A percentile compares a stretch with the other conserved stretches of the same genome.
Conservation (phyloP, 2,329 filamentous ascomycete species). For the Botrytis porri region DNA sequence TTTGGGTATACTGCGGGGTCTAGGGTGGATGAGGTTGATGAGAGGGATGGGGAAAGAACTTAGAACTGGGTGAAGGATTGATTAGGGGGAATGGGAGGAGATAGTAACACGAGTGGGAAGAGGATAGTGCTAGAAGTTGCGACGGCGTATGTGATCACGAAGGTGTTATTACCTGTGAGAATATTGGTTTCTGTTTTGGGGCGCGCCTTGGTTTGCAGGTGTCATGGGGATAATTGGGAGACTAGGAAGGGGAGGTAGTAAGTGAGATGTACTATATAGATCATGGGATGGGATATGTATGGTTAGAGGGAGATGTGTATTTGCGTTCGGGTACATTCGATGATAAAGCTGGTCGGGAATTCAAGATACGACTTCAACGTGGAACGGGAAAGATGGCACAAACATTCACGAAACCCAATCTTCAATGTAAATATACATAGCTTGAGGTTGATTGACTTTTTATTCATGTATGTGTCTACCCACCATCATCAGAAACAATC, state of each 20-base stretch:
- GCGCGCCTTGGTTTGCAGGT: conserved; percentile 87
- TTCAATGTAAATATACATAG: background rate
- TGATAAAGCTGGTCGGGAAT: background rate
- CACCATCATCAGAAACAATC: background rate
- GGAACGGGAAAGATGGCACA: background rate
- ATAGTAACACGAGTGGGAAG: conserved; percentile 36
- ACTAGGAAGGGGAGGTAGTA: conserved; percentile 23
- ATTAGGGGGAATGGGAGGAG: conserved; percentile 29
- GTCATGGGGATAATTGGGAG: conserved; percentile 51
- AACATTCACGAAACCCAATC: background rate
- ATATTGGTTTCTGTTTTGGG: conserved; percentile 79
- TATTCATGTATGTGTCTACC: background rate
- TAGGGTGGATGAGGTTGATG: background rate
- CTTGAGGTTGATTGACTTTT: conserved; percentile 1
- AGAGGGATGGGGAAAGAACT: conserved; percentile 26
- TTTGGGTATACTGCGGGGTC: conserved; percentile 52
- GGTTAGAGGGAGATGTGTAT: background rate
- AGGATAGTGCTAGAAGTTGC: conserved; percentile 64
- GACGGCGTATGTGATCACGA: conserved; percentile 87
- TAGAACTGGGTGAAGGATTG: conserved; percentile 31
- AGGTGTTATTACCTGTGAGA: conserved; percentile 74
- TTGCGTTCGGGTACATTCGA: background rate
- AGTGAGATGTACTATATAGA: background rate
- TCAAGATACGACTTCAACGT: background rate
- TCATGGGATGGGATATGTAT: background rate